Conservation (phyloP, 2,329 filamentous ascomycete genomes). For the Botrytis hyacinthi region DNA sequence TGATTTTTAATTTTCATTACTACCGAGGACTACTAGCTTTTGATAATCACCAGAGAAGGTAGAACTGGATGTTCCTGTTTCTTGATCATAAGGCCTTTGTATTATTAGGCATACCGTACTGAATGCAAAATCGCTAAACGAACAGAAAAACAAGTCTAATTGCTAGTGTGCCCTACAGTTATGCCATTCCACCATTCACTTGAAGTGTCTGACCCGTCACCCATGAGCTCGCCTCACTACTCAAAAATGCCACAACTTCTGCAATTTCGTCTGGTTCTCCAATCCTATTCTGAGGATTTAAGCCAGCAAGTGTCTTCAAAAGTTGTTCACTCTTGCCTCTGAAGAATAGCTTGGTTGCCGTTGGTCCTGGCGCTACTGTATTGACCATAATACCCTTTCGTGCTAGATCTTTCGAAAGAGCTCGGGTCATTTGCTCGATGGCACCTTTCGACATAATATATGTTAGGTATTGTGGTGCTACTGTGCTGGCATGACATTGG, state of each 20-base stretch:
- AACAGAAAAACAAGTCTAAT: not conserved
- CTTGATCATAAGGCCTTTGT: not conserved
- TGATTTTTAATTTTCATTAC: no score
- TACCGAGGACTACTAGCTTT: not conserved
- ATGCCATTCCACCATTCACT: slow-evolving; percentile 37
- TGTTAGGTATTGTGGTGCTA: slow-evolving; percentile 45
- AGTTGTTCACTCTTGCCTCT: slow-evolving; percentile 43
- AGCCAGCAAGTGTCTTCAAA: slow-evolving; percentile 42
- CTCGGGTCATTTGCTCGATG: slow-evolving; percentile 52
- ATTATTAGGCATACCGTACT: not conserved
- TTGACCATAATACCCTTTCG: slow-evolving; percentile 50
- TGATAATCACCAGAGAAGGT: not conserved
- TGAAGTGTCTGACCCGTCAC: slow-evolving; percentile 33
- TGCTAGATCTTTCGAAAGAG: slow-evolving; percentile 51
- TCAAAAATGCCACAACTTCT: slow-evolving; percentile 44
- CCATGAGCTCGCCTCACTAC: slow-evolving; percentile 27
- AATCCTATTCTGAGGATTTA: slow-evolving; percentile 46
- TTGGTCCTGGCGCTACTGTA: slow-evolving; percentile 51
- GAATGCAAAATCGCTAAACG: not conserved
- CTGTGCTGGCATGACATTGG: slow-evolving; percentile 40
- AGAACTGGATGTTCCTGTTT: not conserved
- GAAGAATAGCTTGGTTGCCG: slow-evolving; percentile 50
- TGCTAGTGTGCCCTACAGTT: not conserved
- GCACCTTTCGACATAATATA: slow-evolving; percentile 53
- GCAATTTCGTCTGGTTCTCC: slow-evolving; percentile 50